Percentiles rank a stretch among this genome's conserved stretches.
These are phyloP conservation scores for Aschersonia sp. DNA, from an alignment of 2,329 filamentous ascomycete genomes.

Conservation along the genomic window DNA sequence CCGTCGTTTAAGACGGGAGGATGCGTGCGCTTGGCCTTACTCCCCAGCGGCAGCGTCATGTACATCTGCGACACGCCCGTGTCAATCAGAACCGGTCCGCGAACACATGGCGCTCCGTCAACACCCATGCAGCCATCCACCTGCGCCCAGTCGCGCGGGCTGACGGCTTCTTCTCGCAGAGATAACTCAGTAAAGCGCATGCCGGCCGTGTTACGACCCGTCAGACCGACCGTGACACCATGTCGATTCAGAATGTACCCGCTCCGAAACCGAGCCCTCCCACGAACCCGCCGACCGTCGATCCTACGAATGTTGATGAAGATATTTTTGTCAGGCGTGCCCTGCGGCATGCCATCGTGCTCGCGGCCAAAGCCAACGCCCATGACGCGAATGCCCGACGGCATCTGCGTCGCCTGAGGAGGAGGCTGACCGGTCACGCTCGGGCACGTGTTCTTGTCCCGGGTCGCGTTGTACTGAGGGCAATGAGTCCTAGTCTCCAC, in stretches of 20 bases:
- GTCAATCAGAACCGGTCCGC: conserved; percentile 1
- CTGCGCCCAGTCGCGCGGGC: conserved; percentile 1
- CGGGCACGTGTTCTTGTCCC: neutral
- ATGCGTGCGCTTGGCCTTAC: neutral
- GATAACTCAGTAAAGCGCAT: neutral
- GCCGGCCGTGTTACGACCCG: neutral
- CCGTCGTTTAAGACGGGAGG: neutral
- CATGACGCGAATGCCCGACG: neutral
- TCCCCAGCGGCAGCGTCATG: conserved; percentile 2
- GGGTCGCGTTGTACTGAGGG: conserved; percentile 1
- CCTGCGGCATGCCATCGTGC: conserved; percentile 2
- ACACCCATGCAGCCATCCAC: conserved; percentile 1
- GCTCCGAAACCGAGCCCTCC: neutral
- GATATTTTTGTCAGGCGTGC: conserved; percentile 2
- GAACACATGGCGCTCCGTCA: neutral
- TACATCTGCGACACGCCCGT: conserved; percentile 3
- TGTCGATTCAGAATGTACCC: neutral
- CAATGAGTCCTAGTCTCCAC: neutral
- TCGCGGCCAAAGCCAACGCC: conserved; percentile 2
- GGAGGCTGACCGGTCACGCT: neutral
- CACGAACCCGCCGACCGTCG: neutral
- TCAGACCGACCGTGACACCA: conserved; percentile 1
- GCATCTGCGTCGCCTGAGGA: neutral
- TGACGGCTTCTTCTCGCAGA: neutral
- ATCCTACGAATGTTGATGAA: conserved; percentile 1